Conservation (phyloP, 2,329 filamentous ascomycete species). For the Fonsecaea pedrosoi region DNA sequence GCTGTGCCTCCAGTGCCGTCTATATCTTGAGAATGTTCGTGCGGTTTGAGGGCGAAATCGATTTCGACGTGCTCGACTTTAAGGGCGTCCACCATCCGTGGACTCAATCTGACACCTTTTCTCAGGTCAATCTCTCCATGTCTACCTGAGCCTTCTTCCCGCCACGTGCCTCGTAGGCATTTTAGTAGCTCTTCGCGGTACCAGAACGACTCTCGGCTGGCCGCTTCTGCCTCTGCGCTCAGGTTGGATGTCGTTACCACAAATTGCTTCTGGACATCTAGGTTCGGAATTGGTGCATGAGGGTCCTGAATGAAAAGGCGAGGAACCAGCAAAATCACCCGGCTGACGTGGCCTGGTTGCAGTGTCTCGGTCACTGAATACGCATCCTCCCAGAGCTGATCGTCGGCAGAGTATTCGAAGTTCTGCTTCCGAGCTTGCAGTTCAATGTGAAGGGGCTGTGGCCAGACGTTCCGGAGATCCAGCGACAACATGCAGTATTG, state of each 20-base stretch:
- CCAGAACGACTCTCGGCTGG: slow-evolving; percentile 86
- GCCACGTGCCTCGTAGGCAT: slow-evolving; percentile 74
- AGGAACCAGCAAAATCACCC: slow-evolving; percentile 76
- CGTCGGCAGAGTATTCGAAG: slow-evolving; percentile 8
- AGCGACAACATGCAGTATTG: slow-evolving; percentile 80
- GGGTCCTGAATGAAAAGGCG: slow-evolving; percentile 78
- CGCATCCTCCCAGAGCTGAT: slow-evolving; percentile 28
- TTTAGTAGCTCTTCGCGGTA: slow-evolving; percentile 82
- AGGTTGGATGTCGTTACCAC: slow-evolving; percentile 83
- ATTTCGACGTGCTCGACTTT: slow-evolving; percentile 80
- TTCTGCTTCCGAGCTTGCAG: slow-evolving; percentile 56
- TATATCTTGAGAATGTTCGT: slow-evolving; percentile 11
- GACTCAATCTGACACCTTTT: slow-evolving; percentile 67
- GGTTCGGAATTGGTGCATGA: slow-evolving; percentile 75
- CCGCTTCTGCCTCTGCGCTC: slow-evolving; percentile 78
- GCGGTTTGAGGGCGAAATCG: slow-evolving; percentile 53
- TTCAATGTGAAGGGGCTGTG: slow-evolving; percentile 73
- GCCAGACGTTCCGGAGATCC: slow-evolving; percentile 90
- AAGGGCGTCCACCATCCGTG: slow-evolving; percentile 82
- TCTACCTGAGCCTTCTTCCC: slow-evolving; percentile 63
- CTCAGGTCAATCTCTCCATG: slow-evolving; percentile 77
- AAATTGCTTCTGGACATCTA: slow-evolving; percentile 87
- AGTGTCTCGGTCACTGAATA: slow-evolving; percentile 54
- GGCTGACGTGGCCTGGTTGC: slow-evolving; percentile 68
- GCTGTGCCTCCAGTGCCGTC: slow-evolving; percentile 21